Base-by-base conservation (phyloP, 495 filamentous ascomycete genomes). In the Trichoderma reesei region DNA sequence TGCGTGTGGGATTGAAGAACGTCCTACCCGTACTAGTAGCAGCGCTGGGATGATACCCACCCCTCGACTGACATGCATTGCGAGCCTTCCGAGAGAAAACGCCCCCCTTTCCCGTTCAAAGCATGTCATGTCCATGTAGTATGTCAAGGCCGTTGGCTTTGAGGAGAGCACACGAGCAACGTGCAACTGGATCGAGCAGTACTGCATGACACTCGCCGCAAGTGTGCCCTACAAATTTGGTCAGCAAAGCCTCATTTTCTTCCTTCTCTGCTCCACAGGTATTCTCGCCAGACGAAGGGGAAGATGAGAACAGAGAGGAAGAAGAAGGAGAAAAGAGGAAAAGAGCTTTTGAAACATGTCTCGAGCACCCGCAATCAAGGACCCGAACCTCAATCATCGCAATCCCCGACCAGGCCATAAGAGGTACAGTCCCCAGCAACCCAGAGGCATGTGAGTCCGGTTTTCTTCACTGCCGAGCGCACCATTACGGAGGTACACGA, bases 1-100 rank as follows among this genome's bases (percentile, higher is more conserved):
- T 18, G 44, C 38, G 38, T 39, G 44, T 48, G 44, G 44, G 44
- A 48, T 26, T 26, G 26, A 26, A 1, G 44, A n/a, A n/a, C 44
- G 44, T 8, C 2, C 44, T 11, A 26, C 26, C n/a, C n/a, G n/a
- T n/a, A n/a, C n/a, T n/a, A n/a, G n/a, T 26, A 26, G 26, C 38
- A 39, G 38, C 38, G 2, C 38, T 6, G 8, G n/a, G n/a, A 18
- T 18, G 20, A 48, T 48, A 18, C 44, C 44, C 44, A 48, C 44
- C 5, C 44, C 20, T 16, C 18, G 16, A 48, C 44, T 16, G 16
- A 48, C 20, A 48, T 18, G 44, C 44, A 48, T 48, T 48, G 44
- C 44, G 44, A 48, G 44, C 44, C 44, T 48, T 48, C 44, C 44
- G 44, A 48, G 44, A 48, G 44, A 48, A 48, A 48, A 39, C 38